Evolutionary conservation across 2,329 filamentous ascomycete species (phyloP).

Genomic region (Calycina marina): DNA sequence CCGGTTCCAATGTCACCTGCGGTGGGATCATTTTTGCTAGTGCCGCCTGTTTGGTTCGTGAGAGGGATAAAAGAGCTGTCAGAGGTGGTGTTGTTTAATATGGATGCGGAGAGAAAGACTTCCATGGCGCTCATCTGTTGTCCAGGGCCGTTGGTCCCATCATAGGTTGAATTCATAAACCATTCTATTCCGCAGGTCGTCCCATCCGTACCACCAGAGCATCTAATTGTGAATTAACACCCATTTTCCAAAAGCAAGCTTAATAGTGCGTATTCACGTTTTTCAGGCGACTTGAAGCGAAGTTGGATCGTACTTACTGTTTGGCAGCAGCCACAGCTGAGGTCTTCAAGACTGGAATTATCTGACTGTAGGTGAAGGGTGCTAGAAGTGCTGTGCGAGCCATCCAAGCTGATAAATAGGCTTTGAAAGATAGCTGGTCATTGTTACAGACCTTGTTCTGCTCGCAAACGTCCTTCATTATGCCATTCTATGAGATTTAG

Average conservation of each 20-base stretch:
- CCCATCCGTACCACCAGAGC: slow-evolving; percentile 40
- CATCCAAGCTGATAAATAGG: slow-evolving; percentile 46
- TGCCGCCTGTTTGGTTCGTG: slow-evolving; percentile 40
- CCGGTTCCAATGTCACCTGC: slow-evolving; percentile 12
- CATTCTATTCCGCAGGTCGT: slow-evolving; percentile 49
- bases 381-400: slow-evolving; percentile 41
- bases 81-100: slow-evolving; percentile 18
- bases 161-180: slow-evolving; percentile 34
- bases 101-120: slow-evolving; percentile 44
- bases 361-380: slow-evolving; percentile 34
- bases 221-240: too few species aligned
- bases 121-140: slow-evolving; percentile 45
- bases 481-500: slow-evolving; percentile 13
- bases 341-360: slow-evolving; percentile 36
- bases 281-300: too few species aligned
- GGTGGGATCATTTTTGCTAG: slow-evolving; percentile 27
- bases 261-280: too few species aligned
- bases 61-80: slow-evolving; percentile 26
- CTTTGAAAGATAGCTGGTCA: slow-evolving; percentile 51
- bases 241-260: too few species aligned
- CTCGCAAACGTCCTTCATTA: slow-evolving; percentile 48
- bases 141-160: slow-evolving; percentile 32
- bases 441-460: slow-evolving; percentile 40
- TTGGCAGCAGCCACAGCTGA: slow-evolving; percentile 45
- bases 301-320: too few species aligned